phyloP scores from a whole-genome alignment of 306 rosid genomes.

The Dalbergia cultrata region DNA sequence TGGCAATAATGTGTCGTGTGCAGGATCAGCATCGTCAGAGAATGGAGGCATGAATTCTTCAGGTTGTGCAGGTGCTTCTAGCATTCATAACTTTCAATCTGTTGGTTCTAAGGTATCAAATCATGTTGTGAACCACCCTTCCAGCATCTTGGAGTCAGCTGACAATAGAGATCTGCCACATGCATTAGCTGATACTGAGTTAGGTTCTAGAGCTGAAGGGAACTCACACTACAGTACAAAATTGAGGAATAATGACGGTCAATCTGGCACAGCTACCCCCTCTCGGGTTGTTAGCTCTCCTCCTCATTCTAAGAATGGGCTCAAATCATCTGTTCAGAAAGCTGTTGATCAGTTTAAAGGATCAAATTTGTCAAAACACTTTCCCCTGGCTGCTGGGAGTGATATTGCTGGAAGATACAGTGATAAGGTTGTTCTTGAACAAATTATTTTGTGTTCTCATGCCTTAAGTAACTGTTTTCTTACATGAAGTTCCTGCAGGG shows the following conservation, averaged over 20 bases:
- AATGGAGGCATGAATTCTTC: conserved; percentile 45
- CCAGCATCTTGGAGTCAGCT: conserved; percentile 51
- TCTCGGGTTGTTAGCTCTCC: conserved; percentile 53
- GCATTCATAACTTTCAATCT: conserved; percentile 48
- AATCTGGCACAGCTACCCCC: conserved; percentile 54
- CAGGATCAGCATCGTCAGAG: conserved; percentile 49
- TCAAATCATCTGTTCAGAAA: conserved; percentile 65
- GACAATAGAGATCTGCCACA: conserved; percentile 47
- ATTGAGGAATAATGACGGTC: conserved; percentile 51
- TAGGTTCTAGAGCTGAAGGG: conserved; percentile 53
- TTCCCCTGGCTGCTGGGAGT: conserved; percentile 52
- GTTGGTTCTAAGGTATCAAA: conserved; percentile 52
- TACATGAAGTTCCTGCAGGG: conserved; percentile 61
- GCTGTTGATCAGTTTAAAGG: conserved; percentile 76
- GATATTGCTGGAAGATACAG: conserved; percentile 64
- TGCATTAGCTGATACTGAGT: conserved; percentile 44
- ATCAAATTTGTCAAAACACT: conserved; percentile 62
- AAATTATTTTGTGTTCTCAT: conserved; percentile 11
- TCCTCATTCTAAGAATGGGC: conserved; percentile 63
- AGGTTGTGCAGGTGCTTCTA: conserved; percentile 47
- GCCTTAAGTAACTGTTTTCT: conserved; percentile 24
- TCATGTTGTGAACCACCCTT: conserved; percentile 47
- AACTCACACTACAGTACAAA: conserved; percentile 47
- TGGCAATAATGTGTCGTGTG: conserved; percentile 36
- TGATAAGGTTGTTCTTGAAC: conserved; percentile 64